These are phyloP conservation scores for Rhododendron kiyosumense DNA, from an alignment of 148 eudicot genomes.

Conservation along the genomic window DNA sequence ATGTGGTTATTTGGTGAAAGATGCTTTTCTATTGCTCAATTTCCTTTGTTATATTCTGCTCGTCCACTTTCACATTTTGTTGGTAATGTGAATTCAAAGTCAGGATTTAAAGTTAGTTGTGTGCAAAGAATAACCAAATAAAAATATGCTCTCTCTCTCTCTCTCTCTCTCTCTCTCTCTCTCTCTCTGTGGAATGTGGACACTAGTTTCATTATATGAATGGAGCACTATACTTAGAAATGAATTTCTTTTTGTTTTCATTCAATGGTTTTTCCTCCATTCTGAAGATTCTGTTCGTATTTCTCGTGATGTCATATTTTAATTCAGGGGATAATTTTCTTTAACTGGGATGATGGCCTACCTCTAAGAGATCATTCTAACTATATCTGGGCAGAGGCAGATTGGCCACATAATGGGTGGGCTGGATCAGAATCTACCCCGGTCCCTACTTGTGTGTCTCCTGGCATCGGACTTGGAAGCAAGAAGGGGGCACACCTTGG, in stretches of 20 bases:
- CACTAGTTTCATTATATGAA: not conserved
- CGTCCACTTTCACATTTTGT: not conserved
- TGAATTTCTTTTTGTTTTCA: not conserved
- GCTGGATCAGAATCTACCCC: conserved; percentile 77
- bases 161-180: not conserved
- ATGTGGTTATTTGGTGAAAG: not conserved
- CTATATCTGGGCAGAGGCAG: conserved; percentile 78
- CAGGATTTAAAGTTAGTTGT: not conserved
- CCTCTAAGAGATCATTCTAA: conserved; percentile 37
- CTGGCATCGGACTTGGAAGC: conserved; percentile 70
- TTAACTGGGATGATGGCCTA: conserved; percentile 65
- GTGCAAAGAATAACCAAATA: not conserved
- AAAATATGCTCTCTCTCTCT: not conserved
- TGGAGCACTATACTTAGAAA: not conserved
- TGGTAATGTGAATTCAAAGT: not conserved
- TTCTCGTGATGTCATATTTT: conserved; percentile 5
- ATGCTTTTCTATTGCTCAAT: not conserved
- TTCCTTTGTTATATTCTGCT: not conserved
- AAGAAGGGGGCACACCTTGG: conserved; percentile 67
- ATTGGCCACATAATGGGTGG: conserved; percentile 96
- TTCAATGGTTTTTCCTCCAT: not conserved
- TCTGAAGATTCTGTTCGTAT: not conserved
- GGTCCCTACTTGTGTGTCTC: conserved; percentile 77
- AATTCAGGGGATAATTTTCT: conserved; percentile 75
- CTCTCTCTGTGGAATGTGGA: not conserved